Conservation (phyloP, 306 rosid species). For the Medicago ruthenica region DNA sequence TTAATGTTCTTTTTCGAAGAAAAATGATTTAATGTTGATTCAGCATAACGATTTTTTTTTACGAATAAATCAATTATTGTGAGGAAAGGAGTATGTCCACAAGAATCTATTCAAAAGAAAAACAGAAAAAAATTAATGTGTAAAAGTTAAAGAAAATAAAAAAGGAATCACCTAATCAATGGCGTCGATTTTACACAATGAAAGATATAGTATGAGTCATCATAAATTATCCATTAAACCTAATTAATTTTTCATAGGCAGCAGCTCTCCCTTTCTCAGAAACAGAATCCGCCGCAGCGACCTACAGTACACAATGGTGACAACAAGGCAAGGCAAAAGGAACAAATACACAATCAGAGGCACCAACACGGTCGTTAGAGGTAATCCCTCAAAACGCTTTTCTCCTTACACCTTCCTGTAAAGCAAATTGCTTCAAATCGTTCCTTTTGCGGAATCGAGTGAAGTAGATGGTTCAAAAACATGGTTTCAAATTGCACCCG, state of each 20-base stretch:
- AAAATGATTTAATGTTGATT: neutral
- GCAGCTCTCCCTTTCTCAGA: neutral
- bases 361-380: constrained; percentile 84
- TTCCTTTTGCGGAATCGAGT: neutral
- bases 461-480: neutral
- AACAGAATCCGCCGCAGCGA: neutral
- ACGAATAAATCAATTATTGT: too few relatives aligned
- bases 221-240: too few relatives aligned
- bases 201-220: too few relatives aligned
- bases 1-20: neutral
- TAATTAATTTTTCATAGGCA: neutral
- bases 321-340: constrained; percentile 68
- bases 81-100: too few relatives aligned
- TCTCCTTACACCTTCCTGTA: neutral
- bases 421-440: neutral
- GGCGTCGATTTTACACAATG: too few relatives aligned
- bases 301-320: constrained; percentile 53
- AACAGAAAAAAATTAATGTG: too few relatives aligned
- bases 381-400: constrained; percentile 40
- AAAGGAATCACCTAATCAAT: too few relatives aligned
- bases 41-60: neutral
- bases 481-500: too few relatives aligned
- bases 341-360: constrained; percentile 82
- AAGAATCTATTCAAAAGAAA: too few relatives aligned
- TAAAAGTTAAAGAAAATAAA: too few relatives aligned